These are phyloP conservation scores for Coleophoma eucalyptorum DNA, from an alignment of 2,329 filamentous ascomycete genomes.

Conservation along the genomic window DNA sequence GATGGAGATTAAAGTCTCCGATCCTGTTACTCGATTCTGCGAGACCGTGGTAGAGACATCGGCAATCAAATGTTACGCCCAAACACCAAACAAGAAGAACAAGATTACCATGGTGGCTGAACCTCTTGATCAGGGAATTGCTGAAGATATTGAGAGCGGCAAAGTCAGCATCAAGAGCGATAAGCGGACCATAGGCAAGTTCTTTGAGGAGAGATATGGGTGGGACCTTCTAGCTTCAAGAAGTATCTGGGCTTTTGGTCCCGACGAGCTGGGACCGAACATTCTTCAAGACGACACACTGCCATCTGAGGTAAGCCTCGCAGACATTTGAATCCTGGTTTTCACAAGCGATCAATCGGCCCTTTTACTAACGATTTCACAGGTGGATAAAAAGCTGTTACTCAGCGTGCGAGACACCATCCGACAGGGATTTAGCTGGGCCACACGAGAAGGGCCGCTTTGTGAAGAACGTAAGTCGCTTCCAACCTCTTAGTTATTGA, in stretches of 20 bases:
- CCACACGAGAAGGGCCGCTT: conserved; percentile 87
- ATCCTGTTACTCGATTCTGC: conserved; percentile 95
- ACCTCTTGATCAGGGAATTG: conserved; percentile 90
- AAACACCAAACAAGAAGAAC: conserved; percentile 99
- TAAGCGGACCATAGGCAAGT: conserved; percentile 88
- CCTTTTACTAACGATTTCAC: conserved; percentile 21
- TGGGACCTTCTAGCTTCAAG: conserved; percentile 93
- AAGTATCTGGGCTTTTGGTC: conserved; percentile 98
- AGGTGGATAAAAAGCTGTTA: conserved; percentile 89
- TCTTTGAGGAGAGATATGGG: conserved; percentile 95
- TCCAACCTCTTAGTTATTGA: conserved; percentile 15
- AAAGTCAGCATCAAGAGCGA: conserved; percentile 90
- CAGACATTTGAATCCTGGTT: background rate
- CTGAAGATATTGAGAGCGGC: conserved; percentile 88
- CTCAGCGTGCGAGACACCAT: conserved; percentile 87
- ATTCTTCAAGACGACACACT: conserved; percentile 96
- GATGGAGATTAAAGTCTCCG: conserved; percentile 99
- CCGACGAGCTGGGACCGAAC: conserved; percentile 91
- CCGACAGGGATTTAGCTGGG: conserved; percentile 95
- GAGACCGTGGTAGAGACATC: conserved; percentile 98
- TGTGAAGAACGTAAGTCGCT: conserved; percentile 87
- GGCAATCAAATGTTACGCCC: conserved; percentile 94
- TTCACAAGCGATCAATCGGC: conserved; percentile 10
- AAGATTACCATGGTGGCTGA: conserved; percentile 98
- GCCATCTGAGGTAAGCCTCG: conserved; percentile 67